phyloP scores from a whole-genome alignment of 805 yeast genomes.

The Kodamaea laetipori region DNA sequence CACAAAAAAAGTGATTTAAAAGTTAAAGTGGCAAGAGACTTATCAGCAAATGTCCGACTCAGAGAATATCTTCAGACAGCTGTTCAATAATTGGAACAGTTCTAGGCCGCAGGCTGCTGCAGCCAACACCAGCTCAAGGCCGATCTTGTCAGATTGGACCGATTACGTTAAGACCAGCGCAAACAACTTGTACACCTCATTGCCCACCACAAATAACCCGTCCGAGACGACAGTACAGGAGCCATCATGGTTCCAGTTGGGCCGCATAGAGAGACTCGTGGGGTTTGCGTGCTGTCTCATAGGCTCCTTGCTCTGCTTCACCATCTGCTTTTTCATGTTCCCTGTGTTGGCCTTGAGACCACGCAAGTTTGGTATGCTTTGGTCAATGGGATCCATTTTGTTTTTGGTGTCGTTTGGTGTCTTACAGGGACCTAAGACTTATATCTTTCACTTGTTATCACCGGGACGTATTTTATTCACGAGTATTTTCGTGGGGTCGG shows the following conservation, averaged over 20 bases:
- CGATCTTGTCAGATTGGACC: slow-evolving; percentile 43
- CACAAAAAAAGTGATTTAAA: slow-evolving; percentile 3
- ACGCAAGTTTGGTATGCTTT: slow-evolving; percentile 81
- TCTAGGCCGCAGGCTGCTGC: slow-evolving; percentile 14
- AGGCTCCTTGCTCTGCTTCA: slow-evolving; percentile 80
- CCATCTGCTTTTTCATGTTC: slow-evolving; percentile 76
- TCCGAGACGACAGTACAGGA: slow-evolving; percentile 48
- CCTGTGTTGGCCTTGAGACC: slow-evolving; percentile 91
- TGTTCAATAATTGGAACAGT: slow-evolving; percentile 35
- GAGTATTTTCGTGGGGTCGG: slow-evolving; percentile 75
- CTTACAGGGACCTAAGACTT: slow-evolving; percentile 88
- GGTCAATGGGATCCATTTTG: slow-evolving; percentile 89
- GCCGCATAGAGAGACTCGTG: slow-evolving; percentile 77
- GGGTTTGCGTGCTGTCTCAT: slow-evolving; percentile 76
- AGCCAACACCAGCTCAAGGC: slow-evolving; percentile 19
- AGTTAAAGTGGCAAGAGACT: background rate
- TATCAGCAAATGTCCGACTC: slow-evolving; percentile 28
- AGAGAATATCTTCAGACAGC: slow-evolving; percentile 37
- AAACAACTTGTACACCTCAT: slow-evolving; percentile 60
- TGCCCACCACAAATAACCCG: slow-evolving; percentile 56
- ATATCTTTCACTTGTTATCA: slow-evolving; percentile 71
- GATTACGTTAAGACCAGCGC: slow-evolving; percentile 46
- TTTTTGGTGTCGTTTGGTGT: slow-evolving; percentile 90
- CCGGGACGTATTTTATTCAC: slow-evolving; percentile 80
- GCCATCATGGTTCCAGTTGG: slow-evolving; percentile 74